Percentiles rank a stretch among this genome's conserved stretches.
Evolutionary conservation across 2,329 filamentous ascomycete species (phyloP).

Genomic region (Stenocarpella maydis): DNA sequence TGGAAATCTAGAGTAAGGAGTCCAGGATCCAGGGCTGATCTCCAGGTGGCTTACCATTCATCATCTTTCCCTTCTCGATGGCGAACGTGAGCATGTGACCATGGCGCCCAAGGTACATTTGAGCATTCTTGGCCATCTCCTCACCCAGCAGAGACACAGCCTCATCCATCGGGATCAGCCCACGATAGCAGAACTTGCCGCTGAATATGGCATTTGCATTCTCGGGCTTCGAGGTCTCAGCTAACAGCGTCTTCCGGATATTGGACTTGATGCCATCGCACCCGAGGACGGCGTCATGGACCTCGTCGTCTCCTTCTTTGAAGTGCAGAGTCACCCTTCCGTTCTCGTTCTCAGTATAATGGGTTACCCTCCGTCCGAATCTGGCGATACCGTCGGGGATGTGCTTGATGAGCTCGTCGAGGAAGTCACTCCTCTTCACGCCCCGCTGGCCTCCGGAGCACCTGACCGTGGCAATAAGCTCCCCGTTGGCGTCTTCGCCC

Average conservation of each 20-base stretch:
- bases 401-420: slow-evolving; percentile 38
- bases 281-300: slow-evolving; percentile 38
- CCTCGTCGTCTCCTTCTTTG: slow-evolving; percentile 34
- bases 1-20: no score
- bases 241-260: slow-evolving; percentile 60
- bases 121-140: slow-evolving; percentile 42
- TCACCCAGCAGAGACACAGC: slow-evolving; percentile 59
- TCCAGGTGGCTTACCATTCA: slow-evolving; percentile 29
- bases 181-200: slow-evolving; percentile 66
- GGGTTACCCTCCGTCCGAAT: slow-evolving; percentile 34
- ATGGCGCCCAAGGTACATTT: slow-evolving; percentile 37
- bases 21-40: slow-evolving; percentile 38
- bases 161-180: slow-evolving; percentile 58
- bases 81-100: slow-evolving; percentile 34
- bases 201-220: slow-evolving; percentile 56
- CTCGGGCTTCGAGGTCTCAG: slow-evolving; percentile 45
- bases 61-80: slow-evolving; percentile 35
- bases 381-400: slow-evolving; percentile 33
- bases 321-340: slow-evolving; percentile 26
- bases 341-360: slow-evolving; percentile 24
- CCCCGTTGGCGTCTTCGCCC: slow-evolving; percentile 31
- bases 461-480: slow-evolving; percentile 32
- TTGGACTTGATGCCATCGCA: slow-evolving; percentile 40
- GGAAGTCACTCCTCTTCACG: slow-evolving; percentile 41
- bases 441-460: slow-evolving; percentile 37